Base-by-base conservation (phyloP, 2,329 filamentous ascomycete genomes). In the Penicillium capsulatum region DNA sequence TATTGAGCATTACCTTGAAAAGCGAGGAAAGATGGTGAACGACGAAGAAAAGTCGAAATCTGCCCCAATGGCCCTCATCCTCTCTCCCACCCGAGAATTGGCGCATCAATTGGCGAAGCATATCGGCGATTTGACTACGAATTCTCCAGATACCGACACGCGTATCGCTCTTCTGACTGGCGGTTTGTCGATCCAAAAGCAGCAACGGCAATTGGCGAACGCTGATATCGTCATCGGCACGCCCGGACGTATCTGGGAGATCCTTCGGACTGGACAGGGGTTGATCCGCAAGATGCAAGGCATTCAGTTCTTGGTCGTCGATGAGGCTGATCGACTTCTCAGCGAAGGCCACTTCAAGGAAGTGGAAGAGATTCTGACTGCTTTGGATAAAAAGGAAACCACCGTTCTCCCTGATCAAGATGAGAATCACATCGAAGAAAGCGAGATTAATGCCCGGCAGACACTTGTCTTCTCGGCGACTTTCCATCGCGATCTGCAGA, bases 401-500 rank as follows among this genome's bases (percentile, higher is more conserved):
- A 58, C 57, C 15, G 59, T 59, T 10, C 48, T 58, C 17, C 53
- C 53, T 1, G 60, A 59, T 11, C 47, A 42, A 13, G 51, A 58
- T 20, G 52, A 60, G 9, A 44, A 58, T 26, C 49, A 56, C 2
- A 38, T 47, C n/a, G 72, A 73, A 1, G 70, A 75, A 3, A 71
- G 75, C 7, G 65, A 70, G 0, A 55, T 65, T 5, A 42, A 50
- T 7, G 45, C 29, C 58, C 76, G 91, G 28, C 92, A 98, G 60
- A 97, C 90, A 0, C 76, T 98, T 0, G 88, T 98, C 14, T 98
- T 98, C 65, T 97, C 92, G 0, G 92, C 92, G 0, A 98, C 92
- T 0, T 95, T 98, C 64, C 86, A 94, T 60, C 91, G 90, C 58
- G 83, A 83, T 1, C 69, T 98, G 19, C 91, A 97, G 61, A 86